Evolutionary conservation across 495 filamentous ascomycete species (phyloP), one percentile per base, ranked within the genome.

Genomic region (Lentithecium fluviatile): DNA sequence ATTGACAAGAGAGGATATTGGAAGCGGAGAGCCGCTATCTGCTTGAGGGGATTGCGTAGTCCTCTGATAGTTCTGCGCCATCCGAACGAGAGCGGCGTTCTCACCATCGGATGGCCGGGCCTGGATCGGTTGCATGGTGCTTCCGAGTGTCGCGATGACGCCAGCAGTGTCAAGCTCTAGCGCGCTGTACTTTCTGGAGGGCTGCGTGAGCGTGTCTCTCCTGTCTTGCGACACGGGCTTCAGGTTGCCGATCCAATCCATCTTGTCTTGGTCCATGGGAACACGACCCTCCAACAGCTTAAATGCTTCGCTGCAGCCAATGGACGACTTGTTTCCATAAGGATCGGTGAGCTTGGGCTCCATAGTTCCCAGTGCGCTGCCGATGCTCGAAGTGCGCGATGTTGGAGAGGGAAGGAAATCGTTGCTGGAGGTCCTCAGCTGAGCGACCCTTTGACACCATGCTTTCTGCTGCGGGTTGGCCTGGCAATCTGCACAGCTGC

Each of bases 101-200:
- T 21, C 23, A 7, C 60, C 65, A 36, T 68, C 65, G 1, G 55
- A 57, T 12, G 26, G 12, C 11, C 65, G 60, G 10, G 65, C 60
- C 0, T 34, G 36, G 2, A 68, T 37, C 1, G 56, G 60, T 1
- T n/a, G 34, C 56, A 64, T 60, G 42, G 42, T 64, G 10, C 64
- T 55, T 32, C 52, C 54, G 38, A 68, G 47, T 15, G 65, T 64
- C 25, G 60, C 57, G 17, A 68, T 68, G 13, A 68, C 57, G 38
- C 65, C 51, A 2, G 65, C 65, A 15, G 60, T 61, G 29, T 68
- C 65, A 12, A 68, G 50, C 34, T 68, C 65, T 12, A 68, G 20
- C 13, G 65, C 65, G 43, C 65, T 68, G 26, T 68, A 68, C 38
- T 42, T 52, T 21, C 60, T 23, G 2, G 21, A 15, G 1, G 51